phyloP scores from a whole-genome alignment of 1,139 yeast species.

The Kurtzmaniella quercitrusa region DNA sequence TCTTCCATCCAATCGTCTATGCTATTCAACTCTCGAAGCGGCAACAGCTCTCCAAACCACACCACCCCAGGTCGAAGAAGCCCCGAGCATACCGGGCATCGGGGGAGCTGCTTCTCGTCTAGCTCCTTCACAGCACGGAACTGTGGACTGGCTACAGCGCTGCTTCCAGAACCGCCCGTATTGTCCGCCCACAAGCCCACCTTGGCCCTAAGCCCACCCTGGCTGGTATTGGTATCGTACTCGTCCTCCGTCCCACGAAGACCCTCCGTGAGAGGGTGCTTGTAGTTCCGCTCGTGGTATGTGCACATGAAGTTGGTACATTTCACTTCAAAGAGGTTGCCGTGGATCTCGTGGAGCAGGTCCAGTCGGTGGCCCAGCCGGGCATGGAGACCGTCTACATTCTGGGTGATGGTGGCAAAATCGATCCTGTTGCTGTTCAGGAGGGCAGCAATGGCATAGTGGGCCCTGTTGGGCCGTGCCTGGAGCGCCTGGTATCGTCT shows the following conservation, averaged over 20 bases:
- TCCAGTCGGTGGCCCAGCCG: constrained; percentile 58
- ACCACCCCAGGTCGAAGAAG: constrained; percentile 83
- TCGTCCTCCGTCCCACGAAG: constrained; percentile 39
- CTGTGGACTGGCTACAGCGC: constrained; percentile 25
- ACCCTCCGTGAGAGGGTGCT: constrained; percentile 61
- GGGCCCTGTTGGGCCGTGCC: constrained; percentile 74
- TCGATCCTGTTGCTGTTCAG: constrained; percentile 16
- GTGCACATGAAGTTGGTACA: constrained; percentile 78
- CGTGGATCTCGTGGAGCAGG: constrained; percentile 66
- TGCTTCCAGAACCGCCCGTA: neutral
- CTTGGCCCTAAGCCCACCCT: neutral
- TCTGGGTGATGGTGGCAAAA: constrained; percentile 72
- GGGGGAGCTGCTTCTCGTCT: constrained; percentile 55
- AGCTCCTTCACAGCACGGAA: constrained; percentile 46
- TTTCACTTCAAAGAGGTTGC: constrained; percentile 64
- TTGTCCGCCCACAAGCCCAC: neutral
- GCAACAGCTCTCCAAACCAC: constrained; percentile 88
- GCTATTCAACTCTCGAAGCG: constrained; percentile 53
- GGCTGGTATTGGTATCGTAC: constrained; percentile 15
- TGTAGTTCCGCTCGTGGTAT: constrained; percentile 49
- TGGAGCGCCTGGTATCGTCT: constrained; percentile 59
- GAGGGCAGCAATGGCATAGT: constrained; percentile 59
- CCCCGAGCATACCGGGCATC: constrained; percentile 68
- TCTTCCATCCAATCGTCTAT: constrained; percentile 70
- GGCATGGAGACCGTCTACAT: constrained; percentile 70